Evolutionary conservation across 1,284 basidiomycete species (phyloP), one percentile per base, ranked within the genome.

Genomic region (Leccinum pachyderme): DNA sequence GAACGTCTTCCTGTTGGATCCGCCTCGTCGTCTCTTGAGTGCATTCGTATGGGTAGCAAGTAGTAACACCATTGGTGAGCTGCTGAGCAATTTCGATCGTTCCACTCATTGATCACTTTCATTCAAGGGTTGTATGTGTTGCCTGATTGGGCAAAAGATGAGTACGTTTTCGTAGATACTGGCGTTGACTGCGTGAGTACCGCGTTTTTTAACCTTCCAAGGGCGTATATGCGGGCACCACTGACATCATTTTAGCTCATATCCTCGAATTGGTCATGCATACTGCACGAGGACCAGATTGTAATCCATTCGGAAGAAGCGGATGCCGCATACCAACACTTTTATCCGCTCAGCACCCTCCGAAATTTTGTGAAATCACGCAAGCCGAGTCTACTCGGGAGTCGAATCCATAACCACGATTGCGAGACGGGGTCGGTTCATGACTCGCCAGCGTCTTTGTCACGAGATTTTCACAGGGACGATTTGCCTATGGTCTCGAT

Each of bases 1-100:
- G 82, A 87, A 87, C 60, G 81, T 89, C 29, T 89, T 88, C 64
- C 73, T 89, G n/a, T 76, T 89, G 32, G 86, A 89, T 62, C 84
- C 86, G 0, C 72, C 77, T 3, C 74, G 77, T 47, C 73, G 83
- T 41, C 67, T 88, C n/a, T 65, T 88, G 39, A 82, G 83, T 11
- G 84, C 84, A 4, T 88, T 87, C 59, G 77, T 88, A 12, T 88
- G 82, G 80, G 74, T 86, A 2, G 73, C 78, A 12, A 71, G 68
- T 22, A 70, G 54, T 54, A 72, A 71, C 31, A 70, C 68, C n/a
- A 70, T 72, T 59, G 57, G 66, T 63, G 46, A 59, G 68, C 25
- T 25, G 18, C 15, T 9, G n/a, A 25, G 25, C 12, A 13, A 22
- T 50, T 32, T 4, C 1, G 12, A n/a, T 3, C 24, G 4, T 29